Percentiles rank a stretch among this genome's conserved stretches.
phyloP scores from a whole-genome alignment of 2,329 filamentous ascomycete species.

The Acrodontium crateriforme region DNA sequence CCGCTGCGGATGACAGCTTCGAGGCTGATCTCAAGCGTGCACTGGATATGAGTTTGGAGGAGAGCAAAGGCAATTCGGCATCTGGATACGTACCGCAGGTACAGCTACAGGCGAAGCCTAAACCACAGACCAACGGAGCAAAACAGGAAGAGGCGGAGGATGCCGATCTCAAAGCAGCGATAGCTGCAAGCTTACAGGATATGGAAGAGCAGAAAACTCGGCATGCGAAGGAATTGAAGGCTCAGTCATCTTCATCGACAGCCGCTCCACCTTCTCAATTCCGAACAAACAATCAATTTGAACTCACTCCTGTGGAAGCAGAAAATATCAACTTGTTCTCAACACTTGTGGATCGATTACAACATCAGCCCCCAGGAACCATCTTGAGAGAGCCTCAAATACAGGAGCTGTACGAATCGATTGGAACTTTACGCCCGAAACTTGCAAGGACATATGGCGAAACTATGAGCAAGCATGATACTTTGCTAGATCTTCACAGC shows the following conservation, averaged over 20 bases:
- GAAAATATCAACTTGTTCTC: conserved; percentile 97
- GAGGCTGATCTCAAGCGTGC: conserved; percentile 92
- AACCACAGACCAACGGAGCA: conserved; percentile 18
- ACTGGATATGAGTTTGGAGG: conserved; percentile 91
- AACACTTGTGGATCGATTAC: conserved; percentile 82
- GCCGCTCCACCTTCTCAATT: conserved; percentile 39
- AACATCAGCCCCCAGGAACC: conserved; percentile 88
- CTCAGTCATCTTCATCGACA: conserved; percentile 42
- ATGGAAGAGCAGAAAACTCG: conserved; percentile 97
- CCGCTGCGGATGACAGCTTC: conserved; percentile 63
- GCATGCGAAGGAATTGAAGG: conserved; percentile 70
- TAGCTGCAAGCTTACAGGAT: conserved; percentile 84
- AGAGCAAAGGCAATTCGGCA: conserved; percentile 61
- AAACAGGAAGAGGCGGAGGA: conserved; percentile 47
- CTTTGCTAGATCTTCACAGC: conserved; percentile 80
- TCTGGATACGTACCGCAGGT: conserved; percentile 56
- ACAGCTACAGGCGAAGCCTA: conserved; percentile 10
- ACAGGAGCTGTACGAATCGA: conserved; percentile 94
- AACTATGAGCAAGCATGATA: conserved; percentile 99
- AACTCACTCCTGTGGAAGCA: conserved; percentile 81
- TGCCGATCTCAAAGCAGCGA: conserved; percentile 82
- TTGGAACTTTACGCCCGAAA: conserved; percentile 84
- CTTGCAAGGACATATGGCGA: conserved; percentile 91
- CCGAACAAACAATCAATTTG: conserved; percentile 81
- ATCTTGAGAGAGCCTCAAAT: conserved; percentile 96